Evolutionary conservation across 1,139 yeast species (phyloP), one percentile per base, ranked within the genome.

Genomic region (Blastobotrys elegans): DNA sequence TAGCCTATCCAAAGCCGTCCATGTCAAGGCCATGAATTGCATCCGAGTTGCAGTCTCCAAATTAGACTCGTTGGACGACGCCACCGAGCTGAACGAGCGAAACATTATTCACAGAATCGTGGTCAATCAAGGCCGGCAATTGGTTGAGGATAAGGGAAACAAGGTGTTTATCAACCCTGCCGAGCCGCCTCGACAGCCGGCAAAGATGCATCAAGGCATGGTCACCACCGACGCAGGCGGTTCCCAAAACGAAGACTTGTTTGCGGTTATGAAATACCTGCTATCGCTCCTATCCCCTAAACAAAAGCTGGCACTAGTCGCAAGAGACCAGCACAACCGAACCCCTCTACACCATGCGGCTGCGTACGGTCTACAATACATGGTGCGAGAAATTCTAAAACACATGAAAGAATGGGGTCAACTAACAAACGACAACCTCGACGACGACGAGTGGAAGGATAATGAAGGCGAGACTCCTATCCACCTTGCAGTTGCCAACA

Each of bases 321-420:
- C 82, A 38, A 75, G 76, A 42, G 98, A 92, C 63, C 81, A 79
- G 52, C 86, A 88, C 60, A 73, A 73, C 50, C 76, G 97, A 54
- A 84, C 96, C 0, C 96, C 97, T 0, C 70, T 92, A 49, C 97
- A 92, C 67, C 90, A 90, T 65, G 81, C 96, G 14, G 83, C 95
- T 1, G 95, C 87, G 60, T 88, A 82, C 63, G 97, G 97, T 0
- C 72, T 90, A 49, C 79, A 77, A 52, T 78, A 76, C 45, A 79
- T 83, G 37, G 73, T 88, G 1, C 69, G 69, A 21, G 71, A 80
- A 10, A 71, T 90, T 31, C 66, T 89, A 22, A 71, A 73, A 32
- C 76, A 72, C 58, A 62, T 78, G 44, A 69, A 66, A 50, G 66
- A 69, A 42, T 82, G 85, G 86, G 66, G 66, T 2, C 69, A 75